Conservation (phyloP, 1,284 basidiomycete genomes). For the Puccinia coronata region DNA sequence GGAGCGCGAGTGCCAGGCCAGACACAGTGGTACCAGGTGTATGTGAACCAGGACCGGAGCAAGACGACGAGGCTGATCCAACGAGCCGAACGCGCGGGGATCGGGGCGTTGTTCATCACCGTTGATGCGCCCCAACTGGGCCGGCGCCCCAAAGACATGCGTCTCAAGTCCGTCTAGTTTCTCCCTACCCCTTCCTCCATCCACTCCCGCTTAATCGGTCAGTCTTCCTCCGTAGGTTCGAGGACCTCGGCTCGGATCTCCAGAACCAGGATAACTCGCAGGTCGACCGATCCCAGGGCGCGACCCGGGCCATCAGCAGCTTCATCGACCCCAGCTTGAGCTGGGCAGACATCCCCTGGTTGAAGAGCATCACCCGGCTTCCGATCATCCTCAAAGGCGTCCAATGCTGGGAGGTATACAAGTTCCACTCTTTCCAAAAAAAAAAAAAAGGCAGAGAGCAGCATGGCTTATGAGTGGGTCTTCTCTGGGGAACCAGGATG, state of each 20-base stretch:
- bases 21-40: constrained; percentile 77
- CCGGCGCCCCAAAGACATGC: constrained; percentile 72
- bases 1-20: constrained; percentile 74
- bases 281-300: constrained; percentile 82
- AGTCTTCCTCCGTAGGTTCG: constrained; percentile 14
- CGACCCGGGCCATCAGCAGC: constrained; percentile 88
- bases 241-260: constrained; percentile 18
- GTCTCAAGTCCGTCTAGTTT: constrained; percentile 33
- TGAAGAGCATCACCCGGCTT: constrained; percentile 87
- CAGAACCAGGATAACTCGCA: constrained; percentile 15
- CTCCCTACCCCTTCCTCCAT: background rate
- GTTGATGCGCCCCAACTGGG: constrained; percentile 92
- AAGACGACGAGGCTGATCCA: constrained; percentile 79
- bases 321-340: constrained; percentile 88
- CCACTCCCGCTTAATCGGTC: background rate
- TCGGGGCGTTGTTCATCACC: constrained; percentile 73
- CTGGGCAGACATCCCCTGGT: constrained; percentile 85
- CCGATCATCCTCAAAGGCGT: constrained; percentile 90
- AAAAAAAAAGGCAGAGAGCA: background rate
- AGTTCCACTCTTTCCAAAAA: background rate
- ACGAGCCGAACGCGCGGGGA: constrained; percentile 77
- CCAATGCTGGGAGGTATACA: constrained; percentile 77
- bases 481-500: constrained; percentile 65
- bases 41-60: constrained; percentile 79
- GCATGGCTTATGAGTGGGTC: too few species aligned